Conservation (phyloP, 768 basidiomycete genomes). For the Boletus sp. region DNA sequence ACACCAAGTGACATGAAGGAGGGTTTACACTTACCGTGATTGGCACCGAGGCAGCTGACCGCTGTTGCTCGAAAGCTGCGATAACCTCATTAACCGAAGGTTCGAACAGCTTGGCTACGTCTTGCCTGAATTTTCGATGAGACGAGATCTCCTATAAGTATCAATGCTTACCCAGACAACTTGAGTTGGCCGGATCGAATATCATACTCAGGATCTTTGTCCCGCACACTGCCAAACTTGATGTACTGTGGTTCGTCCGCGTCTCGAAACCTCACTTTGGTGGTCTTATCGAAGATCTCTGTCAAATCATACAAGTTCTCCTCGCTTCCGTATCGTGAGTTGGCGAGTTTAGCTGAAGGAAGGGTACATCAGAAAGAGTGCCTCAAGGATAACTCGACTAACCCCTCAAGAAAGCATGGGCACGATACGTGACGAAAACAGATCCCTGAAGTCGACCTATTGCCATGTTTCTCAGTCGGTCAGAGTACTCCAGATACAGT, state of each 20-base stretch:
- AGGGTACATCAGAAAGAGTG: neutral
- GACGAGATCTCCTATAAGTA: constrained; percentile 33
- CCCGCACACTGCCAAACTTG: constrained; percentile 36
- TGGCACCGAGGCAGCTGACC: constrained; percentile 4
- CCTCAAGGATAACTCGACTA: neutral
- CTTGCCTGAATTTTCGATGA: constrained; percentile 19
- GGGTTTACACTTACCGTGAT: constrained; percentile 1
- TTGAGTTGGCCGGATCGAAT: constrained; percentile 38
- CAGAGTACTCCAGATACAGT: neutral
- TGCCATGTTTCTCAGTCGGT: neutral
- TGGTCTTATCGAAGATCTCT: constrained; percentile 33
- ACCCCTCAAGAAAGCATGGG: constrained; percentile 34
- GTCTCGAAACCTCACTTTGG: constrained; percentile 40
- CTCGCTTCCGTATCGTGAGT: constrained; percentile 27
- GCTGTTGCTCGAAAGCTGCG: constrained; percentile 13
- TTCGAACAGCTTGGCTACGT: constrained; percentile 13
- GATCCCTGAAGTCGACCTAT: constrained; percentile 42
- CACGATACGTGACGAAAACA: constrained; percentile 34
- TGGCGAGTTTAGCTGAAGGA: constrained; percentile 26
- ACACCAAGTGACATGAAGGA: neutral
- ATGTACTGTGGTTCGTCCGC: constrained; percentile 36
- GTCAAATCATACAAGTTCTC: constrained; percentile 32
- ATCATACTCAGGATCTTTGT: constrained; percentile 34
- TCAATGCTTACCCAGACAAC: constrained; percentile 34
- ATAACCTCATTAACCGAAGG: constrained; percentile 14